Evolutionary conservation across 2,329 filamentous ascomycete genomes (phyloP).

Genomic region (Cordyceps cicadae): DNA sequence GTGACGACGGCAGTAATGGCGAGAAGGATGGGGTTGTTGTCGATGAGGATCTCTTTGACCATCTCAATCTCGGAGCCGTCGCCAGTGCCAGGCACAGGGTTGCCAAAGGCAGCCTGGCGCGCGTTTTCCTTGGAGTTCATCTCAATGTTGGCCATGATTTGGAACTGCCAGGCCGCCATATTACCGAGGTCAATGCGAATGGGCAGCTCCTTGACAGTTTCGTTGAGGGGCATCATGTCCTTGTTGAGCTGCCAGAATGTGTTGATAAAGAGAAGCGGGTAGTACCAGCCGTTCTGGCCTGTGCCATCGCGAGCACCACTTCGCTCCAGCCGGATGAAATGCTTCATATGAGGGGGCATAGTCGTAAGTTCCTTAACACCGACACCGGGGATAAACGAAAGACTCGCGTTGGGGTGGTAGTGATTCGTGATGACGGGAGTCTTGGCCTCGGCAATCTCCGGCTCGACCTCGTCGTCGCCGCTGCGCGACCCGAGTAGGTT

Average conservation of each 20-base stretch:
- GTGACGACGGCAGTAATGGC: conserved; percentile 76
- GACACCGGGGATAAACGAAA: conserved; percentile 76
- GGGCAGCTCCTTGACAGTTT: conserved; percentile 74
- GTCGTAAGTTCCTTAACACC: conserved; percentile 60
- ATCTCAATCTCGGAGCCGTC: conserved; percentile 94
- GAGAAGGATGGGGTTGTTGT: conserved; percentile 88
- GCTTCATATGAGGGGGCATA: conserved; percentile 65
- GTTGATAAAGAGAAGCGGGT: conserved; percentile 83
- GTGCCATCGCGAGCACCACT: conserved; percentile 74
- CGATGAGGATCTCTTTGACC: conserved; percentile 89
- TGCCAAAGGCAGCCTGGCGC: conserved; percentile 66
- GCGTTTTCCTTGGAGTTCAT: conserved; percentile 78
- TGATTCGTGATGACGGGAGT: conserved; percentile 72
- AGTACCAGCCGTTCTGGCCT: conserved; percentile 89
- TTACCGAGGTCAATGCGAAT: conserved; percentile 79
- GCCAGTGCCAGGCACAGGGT: conserved; percentile 63
- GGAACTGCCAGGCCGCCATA: conserved; percentile 83
- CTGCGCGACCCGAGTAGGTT: conserved; percentile 60
- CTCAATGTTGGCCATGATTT: conserved; percentile 74
- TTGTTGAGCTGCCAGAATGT: conserved; percentile 93
- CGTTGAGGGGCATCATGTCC: conserved; percentile 88
- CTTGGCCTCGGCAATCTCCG: conserved; percentile 44
- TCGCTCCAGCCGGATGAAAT: conserved; percentile 71
- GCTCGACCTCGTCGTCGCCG: conserved; percentile 39
- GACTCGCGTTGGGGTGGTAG: conserved; percentile 90